Evolutionary conservation across 208 protist species (phyloP), one percentile per base, ranked within the genome.

Genomic region (Borovskyia barvae): DNA sequence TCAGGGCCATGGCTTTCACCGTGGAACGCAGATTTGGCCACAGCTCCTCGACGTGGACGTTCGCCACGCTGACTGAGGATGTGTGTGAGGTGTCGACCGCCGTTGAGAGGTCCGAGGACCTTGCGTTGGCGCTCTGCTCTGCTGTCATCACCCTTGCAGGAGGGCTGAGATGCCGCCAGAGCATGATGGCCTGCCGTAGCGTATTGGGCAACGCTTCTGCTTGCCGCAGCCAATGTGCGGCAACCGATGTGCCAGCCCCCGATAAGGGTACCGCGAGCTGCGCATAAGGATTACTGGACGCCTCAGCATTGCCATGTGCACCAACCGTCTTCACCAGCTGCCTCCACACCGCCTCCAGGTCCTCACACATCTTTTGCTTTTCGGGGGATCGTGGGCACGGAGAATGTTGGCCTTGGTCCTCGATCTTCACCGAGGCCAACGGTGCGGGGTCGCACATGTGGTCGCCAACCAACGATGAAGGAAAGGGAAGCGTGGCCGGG

Each of bases 81-180:
- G 46, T n/a, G n/a, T n/a, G n/a, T n/a, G n/a, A n/a, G n/a, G n/a
- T n/a, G n/a, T n/a, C n/a, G n/a, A n/a, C n/a, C n/a, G n/a, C n/a
- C n/a, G n/a, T n/a, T n/a, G n/a, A n/a, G n/a, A n/a, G n/a, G n/a
- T n/a, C n/a, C n/a, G n/a, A n/a, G n/a, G n/a, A n/a, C n/a, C n/a
- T n/a, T n/a, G n/a, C n/a, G n/a, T n/a, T n/a, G n/a, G n/a, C n/a
- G n/a, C n/a, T n/a, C n/a, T n/a, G n/a, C n/a, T n/a, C n/a, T n/a
- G n/a, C n/a, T n/a, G n/a, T n/a, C n/a, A n/a, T n/a, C n/a, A n/a
- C n/a, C n/a, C n/a, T n/a, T n/a, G n/a, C n/a, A n/a, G n/a, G n/a
- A n/a, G n/a, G n/a, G n/a, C n/a, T n/a, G 32, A 77, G 53, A 47
- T 77, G 62, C n/a, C 66, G 70, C 49, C 66, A 68, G 24, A 77